Conservation (phyloP, 2,329 filamentous ascomycete genomes). For the Hymenoscyphus fructigenus region DNA sequence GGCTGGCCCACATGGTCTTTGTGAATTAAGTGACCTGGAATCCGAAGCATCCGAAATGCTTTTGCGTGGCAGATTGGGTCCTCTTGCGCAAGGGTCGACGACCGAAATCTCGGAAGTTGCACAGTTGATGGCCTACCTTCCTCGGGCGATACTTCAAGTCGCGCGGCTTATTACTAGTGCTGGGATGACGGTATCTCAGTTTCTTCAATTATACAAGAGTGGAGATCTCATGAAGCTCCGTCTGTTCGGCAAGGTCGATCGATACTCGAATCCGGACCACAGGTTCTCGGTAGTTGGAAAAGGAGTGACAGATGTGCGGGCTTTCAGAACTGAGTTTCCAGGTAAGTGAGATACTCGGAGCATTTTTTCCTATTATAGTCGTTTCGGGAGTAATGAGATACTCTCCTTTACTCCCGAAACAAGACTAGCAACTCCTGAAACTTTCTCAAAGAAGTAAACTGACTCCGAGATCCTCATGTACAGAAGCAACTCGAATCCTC, state of each 20-base stretch:
- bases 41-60: constrained; percentile 23
- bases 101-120: constrained; percentile 25
- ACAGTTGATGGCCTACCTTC: constrained; percentile 21
- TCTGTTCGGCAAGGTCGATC: constrained; percentile 25
- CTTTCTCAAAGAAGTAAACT: too few species aligned
- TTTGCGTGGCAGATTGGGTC: constrained; percentile 20
- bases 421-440: too few species aligned
- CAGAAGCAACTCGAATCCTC: constrained; percentile 20
- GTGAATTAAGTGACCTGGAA: constrained; percentile 25
- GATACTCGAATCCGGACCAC: constrained; percentile 21
- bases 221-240: constrained; percentile 28
- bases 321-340: constrained; percentile 23
- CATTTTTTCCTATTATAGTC: too few species aligned
- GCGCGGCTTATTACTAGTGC: constrained; percentile 26
- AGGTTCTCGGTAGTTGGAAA: constrained; percentile 25
- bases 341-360: too few species aligned
- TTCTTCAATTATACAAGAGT: constrained; percentile 25
- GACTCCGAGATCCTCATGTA: too few species aligned
- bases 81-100: constrained; percentile 13
- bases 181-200: constrained; percentile 30
- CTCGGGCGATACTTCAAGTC: constrained; percentile 28
- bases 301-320: constrained; percentile 24
- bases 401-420: too few species aligned
- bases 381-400: too few species aligned
- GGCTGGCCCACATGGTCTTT: constrained; percentile 24